Evolutionary conservation across 805 yeast genomes (phyloP).

Genomic region (Teunomyces kruisii): DNA sequence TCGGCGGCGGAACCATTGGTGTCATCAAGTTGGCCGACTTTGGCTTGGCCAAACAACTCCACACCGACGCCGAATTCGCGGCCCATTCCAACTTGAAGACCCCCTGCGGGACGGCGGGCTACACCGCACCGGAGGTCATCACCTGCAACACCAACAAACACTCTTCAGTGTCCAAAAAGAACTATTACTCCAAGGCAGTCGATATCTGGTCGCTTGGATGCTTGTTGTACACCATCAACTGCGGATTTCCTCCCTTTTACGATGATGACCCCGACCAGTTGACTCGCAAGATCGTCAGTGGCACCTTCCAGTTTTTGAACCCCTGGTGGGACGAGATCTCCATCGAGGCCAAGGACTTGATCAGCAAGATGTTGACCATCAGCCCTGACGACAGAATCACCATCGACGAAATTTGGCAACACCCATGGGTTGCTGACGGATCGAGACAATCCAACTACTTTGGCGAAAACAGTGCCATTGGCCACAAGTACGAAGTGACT

Average conservation of each 20-base stretch:
- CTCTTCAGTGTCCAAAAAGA: slow-evolving; percentile 32
- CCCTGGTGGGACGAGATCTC: slow-evolving; percentile 93
- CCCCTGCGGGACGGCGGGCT: slow-evolving; percentile 77
- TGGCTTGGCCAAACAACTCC: slow-evolving; percentile 62
- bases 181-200: slow-evolving; percentile 62
- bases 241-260: slow-evolving; percentile 76
- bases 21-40: slow-evolving; percentile 66
- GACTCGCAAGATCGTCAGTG: slow-evolving; percentile 66
- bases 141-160: slow-evolving; percentile 23
- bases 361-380: slow-evolving; percentile 62
- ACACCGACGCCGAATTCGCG: slow-evolving; percentile 11
- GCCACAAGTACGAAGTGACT: slow-evolving; percentile 6
- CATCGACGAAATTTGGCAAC: slow-evolving; percentile 62
- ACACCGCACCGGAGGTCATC: slow-evolving; percentile 73
- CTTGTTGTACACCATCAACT: slow-evolving; percentile 63
- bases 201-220: slow-evolving; percentile 78
- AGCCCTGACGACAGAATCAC: slow-evolving; percentile 69
- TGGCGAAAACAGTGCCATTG: slow-evolving; percentile 2
- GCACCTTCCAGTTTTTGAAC: slow-evolving; percentile 68
- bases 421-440: slow-evolving; percentile 56
- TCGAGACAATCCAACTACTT: slow-evolving; percentile 3
- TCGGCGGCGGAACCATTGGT: slow-evolving; percentile 68
- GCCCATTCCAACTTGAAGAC: slow-evolving; percentile 47
- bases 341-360: slow-evolving; percentile 66
- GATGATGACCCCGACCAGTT: slow-evolving; percentile 65